A percentile compares a stretch with the other conserved stretches of the same genome.
Conservation (phyloP, 2,329 filamentous ascomycete species). For the Didymella pomorum region DNA sequence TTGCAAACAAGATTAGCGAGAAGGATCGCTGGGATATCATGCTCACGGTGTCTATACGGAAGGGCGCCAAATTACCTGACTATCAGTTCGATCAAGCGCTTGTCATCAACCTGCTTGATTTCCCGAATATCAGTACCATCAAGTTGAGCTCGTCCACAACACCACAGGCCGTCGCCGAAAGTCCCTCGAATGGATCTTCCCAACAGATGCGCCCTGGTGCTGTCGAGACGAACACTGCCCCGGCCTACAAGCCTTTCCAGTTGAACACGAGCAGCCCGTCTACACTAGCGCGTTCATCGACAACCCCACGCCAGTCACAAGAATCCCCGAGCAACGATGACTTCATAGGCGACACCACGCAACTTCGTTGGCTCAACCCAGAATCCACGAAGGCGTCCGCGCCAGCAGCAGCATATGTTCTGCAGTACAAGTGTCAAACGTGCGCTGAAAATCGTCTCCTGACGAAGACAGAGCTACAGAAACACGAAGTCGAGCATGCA, state of each 20-base stretch:
- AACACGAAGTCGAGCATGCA: conserved; percentile 37
- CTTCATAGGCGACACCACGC: conserved; percentile 36
- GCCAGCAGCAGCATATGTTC: conserved; percentile 16
- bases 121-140: background rate
- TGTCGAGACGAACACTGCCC: background rate
- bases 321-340: conserved; percentile 21
- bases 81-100: conserved; percentile 41
- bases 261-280: conserved; percentile 24
- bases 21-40: conserved; percentile 37
- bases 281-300: background rate
- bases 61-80: conserved; percentile 25
- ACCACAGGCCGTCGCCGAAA: background rate
- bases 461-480: conserved; percentile 35
- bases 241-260: conserved; percentile 23
- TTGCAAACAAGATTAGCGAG: conserved; percentile 23
- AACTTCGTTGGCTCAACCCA: conserved; percentile 36
- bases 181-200: background rate
- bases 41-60: conserved; percentile 31
- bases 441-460: conserved; percentile 37
- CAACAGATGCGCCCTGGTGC: background rate
- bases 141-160: background rate
- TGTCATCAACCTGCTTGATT: conserved; percentile 35
- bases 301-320: background rate
- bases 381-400: conserved; percentile 18
- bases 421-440: conserved; percentile 31